Base-by-base conservation (phyloP, 2,329 filamentous ascomycete genomes). In the Harringtonia aguacate region DNA sequence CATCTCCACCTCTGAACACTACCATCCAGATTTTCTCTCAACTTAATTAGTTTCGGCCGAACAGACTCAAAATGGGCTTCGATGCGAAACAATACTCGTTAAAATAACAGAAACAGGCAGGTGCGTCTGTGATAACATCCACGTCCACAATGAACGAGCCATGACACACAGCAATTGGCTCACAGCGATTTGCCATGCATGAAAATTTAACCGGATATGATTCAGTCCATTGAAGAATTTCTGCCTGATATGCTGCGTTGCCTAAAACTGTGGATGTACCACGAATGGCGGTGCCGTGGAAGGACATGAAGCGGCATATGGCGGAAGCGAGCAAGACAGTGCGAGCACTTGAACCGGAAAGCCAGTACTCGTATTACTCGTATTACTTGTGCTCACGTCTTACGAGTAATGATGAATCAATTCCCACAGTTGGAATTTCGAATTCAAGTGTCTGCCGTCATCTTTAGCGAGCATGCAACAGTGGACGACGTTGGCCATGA, bases 251-350 rank as follows among this genome's bases (percentile, higher is more conserved):
- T 84, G 72, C 79, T n/a, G 83, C 48, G 68, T 84, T 46, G 70
- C 79, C 1, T 66, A 83, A 47, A 84, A 84, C 73, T 28, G 77
- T 83, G 70, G 80, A 84, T 52, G 79, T 84, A 55, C 79, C 79
- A 33, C 67, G 79, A 22, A 54, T 84, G 9, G 69, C 83, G 13
- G 73, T 76, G 3, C 72, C 78, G 4, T 81, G 72, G 69, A 78
- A 84, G 54, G 70, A 77, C 7, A 72, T 84, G 41, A 61, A 74
- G 22, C 57, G 58, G 1, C 69, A 73, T 45, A 67, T 84, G 60
- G 57, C 63, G 37, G 67, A 68, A 46, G 77, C 77, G 29, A 63
- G 67, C 43, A 61, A 68, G 48, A 70, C 65, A 9, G 62, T 67
- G 3, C 21, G 22, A 7, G 20, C 36, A 31, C 8, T 15, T 37